These are phyloP conservation scores for Cryptococcus jaspeensis DNA, from an alignment of 1,284 basidiomycete species.

Conservation along the genomic window DNA sequence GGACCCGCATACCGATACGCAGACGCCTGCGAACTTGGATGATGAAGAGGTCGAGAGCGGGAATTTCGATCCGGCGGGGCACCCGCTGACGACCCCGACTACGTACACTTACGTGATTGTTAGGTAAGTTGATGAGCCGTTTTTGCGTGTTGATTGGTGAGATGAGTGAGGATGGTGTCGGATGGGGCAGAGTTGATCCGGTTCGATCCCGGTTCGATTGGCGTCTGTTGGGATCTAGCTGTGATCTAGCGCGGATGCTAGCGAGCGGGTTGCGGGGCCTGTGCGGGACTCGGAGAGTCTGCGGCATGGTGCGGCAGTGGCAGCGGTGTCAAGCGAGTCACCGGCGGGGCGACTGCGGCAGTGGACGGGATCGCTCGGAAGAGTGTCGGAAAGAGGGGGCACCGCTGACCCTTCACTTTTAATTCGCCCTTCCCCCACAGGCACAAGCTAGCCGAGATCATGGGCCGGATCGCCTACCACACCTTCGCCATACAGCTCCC, in stretches of 20 bases:
- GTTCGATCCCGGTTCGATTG: too few species aligned
- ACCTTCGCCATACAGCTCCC: slow-evolving; percentile 54
- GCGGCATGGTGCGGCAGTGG: too few species aligned
- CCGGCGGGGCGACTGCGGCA: background rate
- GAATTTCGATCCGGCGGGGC: slow-evolving; percentile 50
- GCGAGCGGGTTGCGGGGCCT: too few species aligned
- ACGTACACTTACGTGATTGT: slow-evolving; percentile 52
- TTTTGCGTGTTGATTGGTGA: background rate
- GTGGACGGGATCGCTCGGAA: too few species aligned
- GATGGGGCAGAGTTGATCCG: too few species aligned
- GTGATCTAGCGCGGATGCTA: too few species aligned
- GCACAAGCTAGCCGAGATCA: slow-evolving; percentile 51
- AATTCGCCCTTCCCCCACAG: slow-evolving; percentile 16
- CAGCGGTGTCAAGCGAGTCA: too few species aligned
- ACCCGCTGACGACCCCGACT: slow-evolving; percentile 50
- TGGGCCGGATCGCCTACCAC: slow-evolving; percentile 53
- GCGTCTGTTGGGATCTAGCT: too few species aligned
- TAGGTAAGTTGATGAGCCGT: slow-evolving; percentile 24
- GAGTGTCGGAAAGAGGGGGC: too few species aligned
- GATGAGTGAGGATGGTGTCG: background rate
- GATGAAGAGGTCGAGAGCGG: slow-evolving; percentile 52
- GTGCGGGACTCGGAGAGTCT: too few species aligned
- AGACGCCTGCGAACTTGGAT: slow-evolving; percentile 51
- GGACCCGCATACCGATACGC: slow-evolving; percentile 52
- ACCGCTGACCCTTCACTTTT: slow-evolving; percentile 1